Evolutionary conservation across 257 asterid species (phyloP).

Genomic region (Solanum pimpinellifolium): DNA sequence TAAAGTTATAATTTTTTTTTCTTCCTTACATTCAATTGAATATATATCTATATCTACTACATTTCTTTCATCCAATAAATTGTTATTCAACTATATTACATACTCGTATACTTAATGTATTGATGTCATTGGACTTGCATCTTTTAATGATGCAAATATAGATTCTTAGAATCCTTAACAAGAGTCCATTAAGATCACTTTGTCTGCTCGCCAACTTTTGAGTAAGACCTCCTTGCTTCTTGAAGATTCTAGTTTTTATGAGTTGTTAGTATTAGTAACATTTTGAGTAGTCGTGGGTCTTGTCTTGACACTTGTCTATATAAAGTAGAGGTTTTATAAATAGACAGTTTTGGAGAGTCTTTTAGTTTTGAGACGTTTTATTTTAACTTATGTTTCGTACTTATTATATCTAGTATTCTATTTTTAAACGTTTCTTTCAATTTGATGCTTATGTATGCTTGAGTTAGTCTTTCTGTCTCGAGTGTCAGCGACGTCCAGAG

Average conservation of each 20-base stretch:
- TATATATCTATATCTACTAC: too few species aligned
- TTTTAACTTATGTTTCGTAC: neutral
- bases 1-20: neutral
- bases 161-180: neutral
- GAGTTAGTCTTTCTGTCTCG: neutral
- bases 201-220: neutral
- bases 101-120: neutral
- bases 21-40: neutral
- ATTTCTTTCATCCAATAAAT: too few species aligned
- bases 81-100: neutral
- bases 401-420: neutral
- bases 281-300: neutral
- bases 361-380: too few species aligned
- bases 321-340: too few species aligned
- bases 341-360: neutral
- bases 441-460: neutral
- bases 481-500: fast-evolving
- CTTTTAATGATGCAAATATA: neutral
- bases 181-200: neutral
- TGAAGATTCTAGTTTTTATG: neutral
- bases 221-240: neutral
- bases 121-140: neutral
- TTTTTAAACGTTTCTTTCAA: neutral
- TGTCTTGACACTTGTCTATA: neutral
- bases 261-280: neutral